Evolutionary conservation across 2,329 filamentous ascomycete species (phyloP).

Genomic region (Dactylellina sp.): DNA sequence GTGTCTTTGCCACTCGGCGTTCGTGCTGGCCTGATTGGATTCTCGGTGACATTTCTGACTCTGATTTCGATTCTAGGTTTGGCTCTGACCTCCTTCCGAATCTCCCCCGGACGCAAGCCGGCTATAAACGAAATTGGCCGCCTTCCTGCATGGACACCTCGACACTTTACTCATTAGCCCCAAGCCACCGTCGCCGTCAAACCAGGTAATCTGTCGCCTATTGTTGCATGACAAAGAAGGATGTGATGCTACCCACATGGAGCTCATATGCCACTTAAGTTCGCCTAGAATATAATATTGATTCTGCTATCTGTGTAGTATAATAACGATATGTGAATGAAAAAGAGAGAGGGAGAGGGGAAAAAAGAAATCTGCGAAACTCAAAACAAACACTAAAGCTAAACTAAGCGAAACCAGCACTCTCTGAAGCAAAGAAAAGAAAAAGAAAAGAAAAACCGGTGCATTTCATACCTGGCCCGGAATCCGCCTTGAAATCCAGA

Average conservation of each 20-base stretch:
- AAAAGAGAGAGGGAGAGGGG: too few relatives aligned
- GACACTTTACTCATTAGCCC: not conserved
- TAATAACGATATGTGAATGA: too few relatives aligned
- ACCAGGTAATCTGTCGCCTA: slow-evolving; percentile 28
- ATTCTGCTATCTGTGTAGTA: too few relatives aligned
- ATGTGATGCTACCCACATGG: too few relatives aligned
- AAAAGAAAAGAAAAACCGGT: too few relatives aligned
- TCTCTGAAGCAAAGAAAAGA: too few relatives aligned
- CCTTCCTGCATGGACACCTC: slow-evolving; percentile 5
- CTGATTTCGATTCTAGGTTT: not conserved
- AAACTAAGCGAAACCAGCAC: too few relatives aligned
- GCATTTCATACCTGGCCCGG: too few relatives aligned
- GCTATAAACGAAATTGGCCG: slow-evolving; percentile 39
- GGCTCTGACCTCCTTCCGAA: not conserved
- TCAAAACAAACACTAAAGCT: too few relatives aligned
- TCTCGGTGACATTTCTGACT: not conserved
- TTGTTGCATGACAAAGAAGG: too few relatives aligned
- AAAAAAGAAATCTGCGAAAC: too few relatives aligned
- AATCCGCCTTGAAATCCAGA: too few relatives aligned
- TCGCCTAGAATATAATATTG: not conserved
- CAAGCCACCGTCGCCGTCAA: not conserved
- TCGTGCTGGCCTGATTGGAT: not conserved
- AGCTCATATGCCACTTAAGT: slow-evolving; percentile 10
- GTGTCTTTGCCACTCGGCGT: not conserved
- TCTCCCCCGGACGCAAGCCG: slow-evolving; percentile 5